Base-by-base conservation (phyloP, 306 rosid genomes). In the Prunus dulcis region DNA sequence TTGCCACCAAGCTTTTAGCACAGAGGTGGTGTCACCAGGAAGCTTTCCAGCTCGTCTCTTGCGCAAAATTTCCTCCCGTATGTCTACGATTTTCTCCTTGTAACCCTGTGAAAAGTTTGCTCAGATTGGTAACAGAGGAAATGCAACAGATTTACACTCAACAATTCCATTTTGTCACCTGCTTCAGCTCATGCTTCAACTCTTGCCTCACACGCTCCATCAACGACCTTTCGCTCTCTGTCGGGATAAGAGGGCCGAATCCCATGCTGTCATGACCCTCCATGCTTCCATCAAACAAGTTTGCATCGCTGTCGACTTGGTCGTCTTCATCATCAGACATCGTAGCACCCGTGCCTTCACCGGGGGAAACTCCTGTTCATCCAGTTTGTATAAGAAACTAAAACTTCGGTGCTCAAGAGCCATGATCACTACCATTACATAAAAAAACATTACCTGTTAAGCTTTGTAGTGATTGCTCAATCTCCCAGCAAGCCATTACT, bases 401-500 rank as follows among this genome's bases (percentile, higher is more conserved):
- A 53, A 49, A 34, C 22, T 64, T 62, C n/a, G 25, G 14, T 64
- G 14, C 25, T 38, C 3, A 11, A 9, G 27, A 64, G 50, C 23
- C 49, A 64, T 63, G 27, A 12, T 47, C 69, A 47, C 52, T 6
- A 17, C 17, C 12, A 22, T 18, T n/a, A 43, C 19, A 23, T 52
- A 13, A 49, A 34, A 12, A 12, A 69, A 69, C 22, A 51, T 78
- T 49, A 95, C 99, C 99, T 89, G 98, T 95, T 77, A 95, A 77
- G 78, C 98, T 92, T 77, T 95, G 99, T 14, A 95, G 86, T 67
- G 99, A 90, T 70, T 95, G 99, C 79, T 92, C 99, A 25, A 95
- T 95, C 84, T 95, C 99, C 99, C 99, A 95, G 84, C 99, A 95
- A 80, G 98, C 99, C 99, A 92, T 95, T 15, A 95, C 99, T 41